Evolutionary conservation across 805 yeast genomes (phyloP).

Genomic region (Candida argentea): DNA sequence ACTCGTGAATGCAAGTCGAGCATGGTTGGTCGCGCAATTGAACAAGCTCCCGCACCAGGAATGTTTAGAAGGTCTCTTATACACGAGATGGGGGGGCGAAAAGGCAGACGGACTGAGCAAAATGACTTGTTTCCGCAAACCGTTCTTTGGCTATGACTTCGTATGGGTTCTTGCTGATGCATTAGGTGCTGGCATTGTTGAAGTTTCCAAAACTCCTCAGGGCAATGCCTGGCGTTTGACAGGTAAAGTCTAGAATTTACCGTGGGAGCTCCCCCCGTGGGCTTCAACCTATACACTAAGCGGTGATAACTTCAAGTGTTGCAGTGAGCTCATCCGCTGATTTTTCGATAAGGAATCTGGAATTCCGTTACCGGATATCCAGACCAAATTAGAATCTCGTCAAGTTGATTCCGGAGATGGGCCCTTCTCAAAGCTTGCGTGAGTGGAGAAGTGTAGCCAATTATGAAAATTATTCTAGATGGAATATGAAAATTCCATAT

Average conservation of each 20-base stretch:
- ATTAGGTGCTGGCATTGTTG: constrained; percentile 42
- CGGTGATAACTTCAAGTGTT: too few species aligned
- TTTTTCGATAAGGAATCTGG: too few species aligned
- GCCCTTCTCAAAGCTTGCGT: too few species aligned
- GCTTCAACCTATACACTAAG: too few species aligned
- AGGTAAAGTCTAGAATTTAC: constrained; percentile 28
- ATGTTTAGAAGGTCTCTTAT: constrained; percentile 29
- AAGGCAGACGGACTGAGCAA: constrained; percentile 14
- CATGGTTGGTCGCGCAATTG: constrained; percentile 32
- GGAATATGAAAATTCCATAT: too few species aligned
- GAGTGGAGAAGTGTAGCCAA: too few species aligned
- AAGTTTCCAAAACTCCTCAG: constrained; percentile 43
- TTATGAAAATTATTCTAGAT: too few species aligned
- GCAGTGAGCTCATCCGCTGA: too few species aligned
- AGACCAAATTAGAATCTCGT: too few species aligned
- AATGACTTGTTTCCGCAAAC: constrained; percentile 33
- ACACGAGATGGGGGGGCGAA: constrained; percentile 36
- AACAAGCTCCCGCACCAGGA: constrained; percentile 31
- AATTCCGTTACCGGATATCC: too few species aligned
- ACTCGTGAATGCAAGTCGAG: constrained; percentile 33
- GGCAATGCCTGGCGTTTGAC: constrained; percentile 52
- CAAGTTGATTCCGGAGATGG: too few species aligned
- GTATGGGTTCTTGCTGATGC: constrained; percentile 42
- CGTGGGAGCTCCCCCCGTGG: too few species aligned
- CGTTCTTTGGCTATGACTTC: constrained; percentile 41